These are phyloP conservation scores for Lecanosticta acicola DNA, from an alignment of 2,329 filamentous ascomycete species.

Conservation along the genomic window DNA sequence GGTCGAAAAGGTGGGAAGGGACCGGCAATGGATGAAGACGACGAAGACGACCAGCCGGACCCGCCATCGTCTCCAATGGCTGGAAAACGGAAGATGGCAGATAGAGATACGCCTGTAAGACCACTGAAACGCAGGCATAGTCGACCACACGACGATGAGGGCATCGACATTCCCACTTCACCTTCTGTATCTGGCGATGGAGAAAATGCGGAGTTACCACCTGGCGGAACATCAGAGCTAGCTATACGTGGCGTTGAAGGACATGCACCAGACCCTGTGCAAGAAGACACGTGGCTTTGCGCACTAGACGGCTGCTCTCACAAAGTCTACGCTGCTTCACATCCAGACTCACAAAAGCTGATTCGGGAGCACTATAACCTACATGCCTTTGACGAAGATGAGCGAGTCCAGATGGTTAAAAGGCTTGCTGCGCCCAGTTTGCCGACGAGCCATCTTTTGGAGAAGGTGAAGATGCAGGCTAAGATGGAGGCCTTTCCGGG, in stretches of 20 bases:
- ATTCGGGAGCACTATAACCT: conserved; percentile 58
- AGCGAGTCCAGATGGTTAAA: conserved; percentile 48
- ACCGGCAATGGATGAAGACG: conserved; percentile 23
- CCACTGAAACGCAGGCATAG: conserved; percentile 20
- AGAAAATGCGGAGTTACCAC: conserved; percentile 22
- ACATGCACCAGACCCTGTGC: conserved; percentile 21
- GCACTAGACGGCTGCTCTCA: conserved; percentile 59
- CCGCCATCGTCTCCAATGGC: conserved; percentile 15
- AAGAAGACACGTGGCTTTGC: conserved; percentile 59
- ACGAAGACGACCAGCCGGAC: conserved; percentile 17
- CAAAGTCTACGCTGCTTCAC: conserved; percentile 58
- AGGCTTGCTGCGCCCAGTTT: conserved; percentile 49
- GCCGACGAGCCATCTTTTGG: conserved; percentile 42
- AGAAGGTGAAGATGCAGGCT: conserved; percentile 37
- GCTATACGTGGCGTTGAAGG: conserved; percentile 26
- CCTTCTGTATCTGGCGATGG: conserved; percentile 15
- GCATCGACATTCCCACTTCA: conserved; percentile 31
- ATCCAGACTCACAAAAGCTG: conserved; percentile 49
- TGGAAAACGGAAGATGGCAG: conserved; percentile 15
- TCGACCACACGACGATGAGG: conserved; percentile 28
- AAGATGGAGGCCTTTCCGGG: conserved; percentile 19
- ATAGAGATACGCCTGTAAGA: conserved; percentile 5
- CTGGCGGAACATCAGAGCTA: conserved; percentile 8
- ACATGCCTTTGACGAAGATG: conserved; percentile 54
- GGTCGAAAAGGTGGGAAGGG: conserved; percentile 26